phyloP scores from a whole-genome alignment of 2,329 filamentous ascomycete species.

The Beauveria caledonica region DNA sequence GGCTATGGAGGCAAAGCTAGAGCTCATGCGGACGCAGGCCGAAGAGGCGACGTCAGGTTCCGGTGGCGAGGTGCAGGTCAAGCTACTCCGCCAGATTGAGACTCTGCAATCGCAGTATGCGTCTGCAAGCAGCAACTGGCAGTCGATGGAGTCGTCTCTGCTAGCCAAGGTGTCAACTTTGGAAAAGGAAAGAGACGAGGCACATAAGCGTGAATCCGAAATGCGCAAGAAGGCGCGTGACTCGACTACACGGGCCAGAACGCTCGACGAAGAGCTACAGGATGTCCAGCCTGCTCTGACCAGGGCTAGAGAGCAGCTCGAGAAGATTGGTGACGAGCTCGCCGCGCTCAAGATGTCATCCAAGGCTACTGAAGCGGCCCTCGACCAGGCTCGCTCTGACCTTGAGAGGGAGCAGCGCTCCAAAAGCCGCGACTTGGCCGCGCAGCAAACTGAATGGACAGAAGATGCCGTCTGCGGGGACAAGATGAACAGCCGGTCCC shows the following conservation, averaged over 20 bases:
- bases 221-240: constrained; percentile 85
- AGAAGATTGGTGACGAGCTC: constrained; percentile 49
- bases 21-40: constrained; percentile 73
- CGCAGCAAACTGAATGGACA: constrained; percentile 39
- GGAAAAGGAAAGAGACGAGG: constrained; percentile 88
- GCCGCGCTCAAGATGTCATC: constrained; percentile 56
- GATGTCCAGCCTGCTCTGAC: constrained; percentile 55
- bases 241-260: constrained; percentile 57
- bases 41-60: constrained; percentile 84
- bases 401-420: constrained; percentile 39
- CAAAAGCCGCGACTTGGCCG: constrained; percentile 23
- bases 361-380: constrained; percentile 56
- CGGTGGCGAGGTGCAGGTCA: constrained; percentile 76
- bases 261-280: constrained; percentile 77
- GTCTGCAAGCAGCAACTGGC: constrained; percentile 94
- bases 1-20: constrained; percentile 79
- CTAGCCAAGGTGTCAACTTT: constrained; percentile 67
- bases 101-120: constrained; percentile 93
- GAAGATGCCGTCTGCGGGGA: constrained; percentile 39
- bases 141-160: constrained; percentile 84
- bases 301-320: constrained; percentile 55
- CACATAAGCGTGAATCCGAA: constrained; percentile 73
- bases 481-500: constrained; percentile 39
- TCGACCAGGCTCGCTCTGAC: constrained; percentile 46
- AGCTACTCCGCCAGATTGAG: constrained; percentile 87